These are phyloP conservation scores for Trichoderma koningiopsis DNA, from an alignment of 2,329 filamentous ascomycete species.

Conservation along the genomic window DNA sequence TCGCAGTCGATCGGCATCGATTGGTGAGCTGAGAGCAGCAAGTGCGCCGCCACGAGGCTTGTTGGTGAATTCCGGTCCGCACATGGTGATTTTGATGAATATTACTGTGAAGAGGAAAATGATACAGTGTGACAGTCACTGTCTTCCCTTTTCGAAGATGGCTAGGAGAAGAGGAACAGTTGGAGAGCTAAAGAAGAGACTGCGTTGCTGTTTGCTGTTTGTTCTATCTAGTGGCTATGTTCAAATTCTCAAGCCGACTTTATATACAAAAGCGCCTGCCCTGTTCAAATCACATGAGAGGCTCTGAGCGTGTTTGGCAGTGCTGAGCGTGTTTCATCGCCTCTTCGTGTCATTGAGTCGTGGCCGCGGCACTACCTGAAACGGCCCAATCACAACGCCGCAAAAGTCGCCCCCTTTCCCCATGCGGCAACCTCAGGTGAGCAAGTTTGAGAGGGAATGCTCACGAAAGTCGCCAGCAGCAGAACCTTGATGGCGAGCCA, in stretches of 20 bases:
- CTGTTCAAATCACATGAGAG: background rate
- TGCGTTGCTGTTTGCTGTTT: background rate
- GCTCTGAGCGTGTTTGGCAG: background rate
- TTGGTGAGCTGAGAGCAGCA: slow-evolving; percentile 44
- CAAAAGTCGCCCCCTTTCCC: slow-evolving; percentile 31
- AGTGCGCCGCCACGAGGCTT: slow-evolving; percentile 50
- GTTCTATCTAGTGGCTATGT: background rate
- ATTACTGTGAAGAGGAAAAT: background rate
- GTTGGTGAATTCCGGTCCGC: slow-evolving; percentile 46
- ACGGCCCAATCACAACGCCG: slow-evolving; percentile 36
- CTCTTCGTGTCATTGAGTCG: background rate
- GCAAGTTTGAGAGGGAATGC: slow-evolving; percentile 43
- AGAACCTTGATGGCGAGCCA: slow-evolving; percentile 10
- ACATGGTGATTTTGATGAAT: slow-evolving; percentile 40
- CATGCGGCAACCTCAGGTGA: slow-evolving; percentile 36
- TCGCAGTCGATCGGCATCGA: slow-evolving; percentile 6
- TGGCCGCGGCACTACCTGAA: slow-evolving; percentile 3
- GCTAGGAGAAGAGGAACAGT: background rate
- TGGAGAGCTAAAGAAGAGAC: background rate
- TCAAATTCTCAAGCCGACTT: background rate
- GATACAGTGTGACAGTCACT: background rate
- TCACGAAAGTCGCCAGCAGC: slow-evolving; percentile 25
- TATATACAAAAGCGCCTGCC: slow-evolving; percentile 2
- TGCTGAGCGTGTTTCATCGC: slow-evolving; percentile 14
- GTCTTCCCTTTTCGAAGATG: background rate